Percentiles rank a stretch among this genome's conserved stretches.
Evolutionary conservation across 2,329 filamentous ascomycete species (phyloP).

Genomic region (Trichoderma brevicompactum): DNA sequence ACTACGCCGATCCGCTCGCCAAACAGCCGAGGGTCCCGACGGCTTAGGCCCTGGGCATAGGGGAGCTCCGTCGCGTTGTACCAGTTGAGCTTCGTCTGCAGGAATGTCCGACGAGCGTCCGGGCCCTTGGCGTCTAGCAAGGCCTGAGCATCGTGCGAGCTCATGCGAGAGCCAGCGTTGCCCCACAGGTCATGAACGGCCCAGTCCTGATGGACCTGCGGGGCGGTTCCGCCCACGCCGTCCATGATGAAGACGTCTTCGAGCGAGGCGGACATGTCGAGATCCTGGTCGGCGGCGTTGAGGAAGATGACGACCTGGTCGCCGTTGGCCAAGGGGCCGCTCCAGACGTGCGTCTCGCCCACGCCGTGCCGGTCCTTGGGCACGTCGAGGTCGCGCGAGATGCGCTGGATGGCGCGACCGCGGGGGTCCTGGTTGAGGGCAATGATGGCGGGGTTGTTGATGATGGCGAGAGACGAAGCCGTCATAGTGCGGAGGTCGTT

Average conservation of each 20-base stretch:
- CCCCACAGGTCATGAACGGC: conserved; percentile 25
- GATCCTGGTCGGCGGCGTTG: conserved; percentile 26
- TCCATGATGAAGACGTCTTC: conserved; percentile 27
- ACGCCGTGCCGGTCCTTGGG: conserved; percentile 35
- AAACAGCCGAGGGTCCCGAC: conserved; percentile 21
- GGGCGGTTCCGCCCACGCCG: conserved; percentile 23
- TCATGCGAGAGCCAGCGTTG: conserved; percentile 6
- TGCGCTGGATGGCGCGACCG: conserved; percentile 34
- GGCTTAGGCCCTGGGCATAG: conserved; percentile 22
- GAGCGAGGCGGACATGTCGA: conserved; percentile 28
- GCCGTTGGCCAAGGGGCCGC: conserved; percentile 33
- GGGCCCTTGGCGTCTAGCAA: conserved; percentile 10
- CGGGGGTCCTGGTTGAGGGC: conserved; percentile 44
- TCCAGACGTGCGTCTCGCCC: conserved; percentile 38
- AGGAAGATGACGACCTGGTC: conserved; percentile 28
- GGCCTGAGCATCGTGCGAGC: conserved; percentile 3
- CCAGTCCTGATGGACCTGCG: conserved; percentile 23
- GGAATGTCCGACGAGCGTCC: background rate
- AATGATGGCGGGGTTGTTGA: conserved; percentile 35
- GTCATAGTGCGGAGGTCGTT: conserved; percentile 41
- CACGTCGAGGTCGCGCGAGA: conserved; percentile 32
- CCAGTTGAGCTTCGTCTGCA: conserved; percentile 7
- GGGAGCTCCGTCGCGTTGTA: conserved; percentile 26
- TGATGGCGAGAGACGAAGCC: conserved; percentile 32
- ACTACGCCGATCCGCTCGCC: conserved; percentile 24